Base-by-base conservation (phyloP, 2,329 filamentous ascomycete genomes). In the Thermomyces lanuginosus region DNA sequence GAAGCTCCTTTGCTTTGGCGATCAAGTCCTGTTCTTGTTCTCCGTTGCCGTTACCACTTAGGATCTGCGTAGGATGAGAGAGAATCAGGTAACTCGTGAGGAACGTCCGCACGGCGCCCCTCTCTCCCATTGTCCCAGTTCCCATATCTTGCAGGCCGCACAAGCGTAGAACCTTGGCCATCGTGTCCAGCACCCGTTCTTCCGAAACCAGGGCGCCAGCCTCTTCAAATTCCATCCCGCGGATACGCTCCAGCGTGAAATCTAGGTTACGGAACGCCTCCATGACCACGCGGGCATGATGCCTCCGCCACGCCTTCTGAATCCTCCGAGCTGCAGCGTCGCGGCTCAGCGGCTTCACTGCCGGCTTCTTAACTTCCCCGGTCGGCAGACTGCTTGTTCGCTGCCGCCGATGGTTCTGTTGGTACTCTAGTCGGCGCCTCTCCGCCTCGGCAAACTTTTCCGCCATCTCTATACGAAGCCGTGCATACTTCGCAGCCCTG, bases 361-460 rank as follows among this genome's bases (percentile, higher is more conserved):
- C 48, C n/a, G n/a, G n/a, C 36, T 55, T 60, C 38, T 52, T 57
- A 29, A 58, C 56, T 30, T 58, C 55, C 1, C 49, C 42, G 16
- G 44, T 44, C 9, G 65, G 58, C 40, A 64, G 46, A 34, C 63
- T 68, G 29, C 57, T 54, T 9, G 63, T 66, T 30, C 66, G 56
- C 14, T 60, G 55, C 28, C 66, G 57, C 26, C 65, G 58, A 29
- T 54, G 46, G 23, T 43, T 56, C 37, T 60, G 55, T 39, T 60
- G 58, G 34, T 61, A 60, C 19, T 58, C 42, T 4, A 50, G 46
- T 24, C 70, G 56, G 35, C 71, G 57, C 42, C 60, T 66, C 41
- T 74, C 69, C 3, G 67, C 69, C 34, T 74, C 70, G 6, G 69
- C 70, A 34, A 71, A 62, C 38, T 69, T 69, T 53, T 74, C 69